Evolutionary conservation across 495 filamentous ascomycete species (phyloP).

Genomic region (Penicillium malachiteum): DNA sequence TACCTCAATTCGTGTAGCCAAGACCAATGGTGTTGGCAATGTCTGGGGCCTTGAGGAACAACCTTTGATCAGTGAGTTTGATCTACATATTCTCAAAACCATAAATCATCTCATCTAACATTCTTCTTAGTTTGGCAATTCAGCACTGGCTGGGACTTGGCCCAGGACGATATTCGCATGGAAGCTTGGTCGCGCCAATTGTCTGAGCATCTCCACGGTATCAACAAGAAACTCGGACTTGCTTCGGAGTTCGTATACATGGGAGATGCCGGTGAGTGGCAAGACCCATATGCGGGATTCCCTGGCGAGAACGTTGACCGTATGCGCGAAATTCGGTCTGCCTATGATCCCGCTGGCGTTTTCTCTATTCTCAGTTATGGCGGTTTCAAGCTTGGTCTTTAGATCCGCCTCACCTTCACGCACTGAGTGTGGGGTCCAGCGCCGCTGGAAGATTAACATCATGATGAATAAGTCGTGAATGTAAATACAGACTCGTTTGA

Average conservation of each 20-base stretch:
- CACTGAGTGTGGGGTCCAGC: too few relatives aligned
- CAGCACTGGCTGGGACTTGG: constrained; percentile 26
- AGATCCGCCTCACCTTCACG: too few relatives aligned
- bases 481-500: too few relatives aligned
- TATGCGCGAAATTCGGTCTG: constrained; percentile 30
- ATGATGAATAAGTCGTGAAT: too few relatives aligned
- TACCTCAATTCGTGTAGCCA: constrained; percentile 11
- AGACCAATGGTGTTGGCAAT: constrained; percentile 32
- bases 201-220: constrained; percentile 17
- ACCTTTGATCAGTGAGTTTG: constrained; percentile 20
- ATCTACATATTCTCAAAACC: neutral
- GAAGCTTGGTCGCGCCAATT: constrained; percentile 28
- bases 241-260: constrained; percentile 31
- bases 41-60: constrained; percentile 37
- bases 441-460: too few relatives aligned
- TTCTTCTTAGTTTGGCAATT: constrained; percentile 27
- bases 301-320: constrained; percentile 31
- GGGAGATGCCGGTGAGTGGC: constrained; percentile 40
- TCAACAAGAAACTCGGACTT: constrained; percentile 16
- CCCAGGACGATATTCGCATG: constrained; percentile 30
- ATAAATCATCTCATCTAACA: too few relatives aligned
- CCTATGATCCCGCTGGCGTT: constrained; percentile 33
- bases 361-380: constrained; percentile 28
- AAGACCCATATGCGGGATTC: constrained; percentile 41
- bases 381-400: constrained; percentile 23